Base-by-base conservation (phyloP, 2,329 filamentous ascomycete genomes). In the Aureobasidium leucospermi region DNA sequence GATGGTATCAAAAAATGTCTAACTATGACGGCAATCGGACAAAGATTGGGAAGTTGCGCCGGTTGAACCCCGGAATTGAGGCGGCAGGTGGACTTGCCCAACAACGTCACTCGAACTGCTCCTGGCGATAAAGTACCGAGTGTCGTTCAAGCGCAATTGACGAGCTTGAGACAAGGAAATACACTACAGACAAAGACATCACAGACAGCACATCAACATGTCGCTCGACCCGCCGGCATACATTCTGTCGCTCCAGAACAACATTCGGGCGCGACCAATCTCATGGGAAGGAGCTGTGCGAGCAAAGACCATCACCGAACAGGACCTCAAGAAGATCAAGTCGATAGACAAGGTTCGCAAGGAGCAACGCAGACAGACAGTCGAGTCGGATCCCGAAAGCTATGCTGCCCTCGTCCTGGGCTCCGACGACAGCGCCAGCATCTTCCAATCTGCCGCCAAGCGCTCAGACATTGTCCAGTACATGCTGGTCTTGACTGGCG, bases 281-380 rank as follows among this genome's bases (percentile, higher is more conserved):
- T 92, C 93, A 61, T 99, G 94, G 94, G 93, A 97, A 76, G 93
- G 93, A 69, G 92, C 93, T 69, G 90, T 96, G 66, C 85, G 94
- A 74, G 90, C 90, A 67, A 90, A 92, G 74, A 94, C 90, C 70
- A 89, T 99, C 76, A 96, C 89, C 61, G 93, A 97, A 67, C 87
- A 89, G 67, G 93, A 99, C 75, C 84, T 96, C 67, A 89, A 88
- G 79, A 93, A 92, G 81, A 96, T 99, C 77, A 92, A 92, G 75
- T 90, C 92, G 63, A 90, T 97, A 67, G 94, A 97, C 75, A 97
- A 96, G 77, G 89, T 94, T 66, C 89, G 91, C 74, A 94, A 90
- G 74, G 94, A 97, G 67, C 88, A 91, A 76, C 85, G 92, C 70
- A 87, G 87, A 71, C 85, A 93, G 70, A 87, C 86, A 16, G 86